Evolutionary conservation across 2,329 filamentous ascomycete genomes (phyloP), one percentile per base, ranked within the genome.

Genomic region (Calonectria pseudoreteaudii): DNA sequence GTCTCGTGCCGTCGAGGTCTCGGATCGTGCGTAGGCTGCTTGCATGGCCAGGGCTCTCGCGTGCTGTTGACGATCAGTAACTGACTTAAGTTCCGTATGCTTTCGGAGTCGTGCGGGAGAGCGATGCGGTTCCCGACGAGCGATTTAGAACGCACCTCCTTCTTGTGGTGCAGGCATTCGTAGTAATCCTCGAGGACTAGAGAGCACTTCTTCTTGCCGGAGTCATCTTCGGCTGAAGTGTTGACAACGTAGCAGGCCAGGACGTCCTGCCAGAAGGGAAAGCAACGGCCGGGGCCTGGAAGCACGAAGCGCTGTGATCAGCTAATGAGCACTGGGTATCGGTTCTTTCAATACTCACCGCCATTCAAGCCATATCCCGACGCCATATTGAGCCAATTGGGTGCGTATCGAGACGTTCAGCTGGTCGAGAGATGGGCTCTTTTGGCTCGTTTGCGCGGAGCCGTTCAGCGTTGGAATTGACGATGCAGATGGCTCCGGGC

Each of bases 191-290:
- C 97, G 78, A 98, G 89, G 6, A 92, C 91, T 20, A 94, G 93
- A 23, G 90, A 88, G 85, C 97, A 99, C 87, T 98, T 98, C 86
- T 93, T 94, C 88, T 96, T 97, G 80, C 95, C 95, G 20, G 92
- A 91, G 79, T 92, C 89, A 82, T 96, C 94, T 70, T 96, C 94
- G 77, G 93, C 88, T 78, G 90, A 91, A 70, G 95, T 95, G 88
- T 98, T 98, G 84, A 98, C 93, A 75, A 98, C 95, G 86, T 99
- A 99, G 92, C 97, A 99, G 82, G 95, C 95, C 84, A 99, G 94
- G 78, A 98, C 93, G 87, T 99, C 97, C 88, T 99, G 97, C 97
- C 97, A 99, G 92, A 98, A 99, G 84, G 96, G 95, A 89, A 98
- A 98, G 92, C 97, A 99, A 86, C 96, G 94, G 80, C 88, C 88